Evolutionary conservation across 129 eudicot species (phyloP).

Genomic region (Solidago caesia): DNA sequence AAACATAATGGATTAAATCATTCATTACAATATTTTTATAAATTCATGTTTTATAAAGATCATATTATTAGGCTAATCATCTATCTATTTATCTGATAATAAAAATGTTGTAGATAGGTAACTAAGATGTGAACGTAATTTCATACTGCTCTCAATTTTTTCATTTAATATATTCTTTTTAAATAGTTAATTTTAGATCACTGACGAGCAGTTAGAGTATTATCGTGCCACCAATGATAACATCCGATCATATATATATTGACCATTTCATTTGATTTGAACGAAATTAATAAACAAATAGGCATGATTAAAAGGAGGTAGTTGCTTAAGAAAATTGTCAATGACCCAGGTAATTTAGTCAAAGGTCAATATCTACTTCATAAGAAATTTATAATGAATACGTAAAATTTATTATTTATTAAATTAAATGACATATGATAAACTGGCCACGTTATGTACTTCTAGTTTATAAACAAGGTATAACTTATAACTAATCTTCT

Average conservation of each 20-base stretch:
- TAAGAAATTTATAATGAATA: neutral
- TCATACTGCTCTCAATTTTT: neutral
- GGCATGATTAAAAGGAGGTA: slow-evolving; percentile 22
- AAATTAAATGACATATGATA: neutral
- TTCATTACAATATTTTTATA: too few species aligned
- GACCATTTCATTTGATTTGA: slow-evolving; percentile 23
- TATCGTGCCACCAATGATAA: too few species aligned
- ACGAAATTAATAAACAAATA: slow-evolving; percentile 10
- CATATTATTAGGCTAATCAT: too few species aligned
- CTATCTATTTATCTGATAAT: too few species aligned
- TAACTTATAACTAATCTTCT: neutral
- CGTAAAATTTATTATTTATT: neutral
- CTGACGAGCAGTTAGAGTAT: too few species aligned
- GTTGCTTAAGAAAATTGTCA: slow-evolving; percentile 17
- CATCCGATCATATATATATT: too few species aligned
- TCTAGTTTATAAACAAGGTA: neutral
- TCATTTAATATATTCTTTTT: neutral
- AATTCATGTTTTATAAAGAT: too few species aligned
- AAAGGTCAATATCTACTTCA: slow-evolving; percentile 23
- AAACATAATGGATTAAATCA: too few species aligned
- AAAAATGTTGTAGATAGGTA: slow-evolving; percentile 6
- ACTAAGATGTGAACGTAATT: slow-evolving; percentile 11
- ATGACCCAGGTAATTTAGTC: slow-evolving; percentile 20
- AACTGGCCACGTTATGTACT: neutral
- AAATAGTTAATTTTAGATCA: too few species aligned